Evolutionary conservation across 2,329 filamentous ascomycete genomes (phyloP), one percentile per base, ranked within the genome.

Genomic region (Cladophialophora chaetospira): DNA sequence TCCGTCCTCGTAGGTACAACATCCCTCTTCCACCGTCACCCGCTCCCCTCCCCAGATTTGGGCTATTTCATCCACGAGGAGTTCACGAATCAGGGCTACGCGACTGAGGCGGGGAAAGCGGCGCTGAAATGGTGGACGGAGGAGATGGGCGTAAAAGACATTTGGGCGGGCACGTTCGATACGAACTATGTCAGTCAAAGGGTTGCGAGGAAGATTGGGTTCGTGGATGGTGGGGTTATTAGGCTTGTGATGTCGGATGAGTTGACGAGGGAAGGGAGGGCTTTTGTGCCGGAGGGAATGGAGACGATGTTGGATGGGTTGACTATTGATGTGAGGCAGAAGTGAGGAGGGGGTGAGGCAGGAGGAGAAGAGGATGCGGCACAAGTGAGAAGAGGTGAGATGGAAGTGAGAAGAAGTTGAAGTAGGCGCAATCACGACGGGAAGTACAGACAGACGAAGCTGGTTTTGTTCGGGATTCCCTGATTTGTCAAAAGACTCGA

Each of bases 101-200:
- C 55, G 21, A 57, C 55, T 10, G 55, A 57, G 51, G 55, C 55
- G 3, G 49, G 28, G 13, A 25, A 23, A 21, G 46, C 45, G 15
- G 36, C 53, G 46, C 26, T 56, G 26, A 31, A 17, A 6, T 56
- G 46, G 45, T 56, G 53, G 53, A 44, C 45, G 17, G 38, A 50
- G 2, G 45, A 33, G 19, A 43, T 56, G 53, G n/a, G 38, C 10
- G 38, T 56, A 5, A 11, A 5, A 3, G 25, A 50, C 8, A 56
- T 56, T n/a, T 56, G 53, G 53, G 36, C 40, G 2, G 53, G 35
- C 26, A 29, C 28, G 8, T 44, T 56, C 17, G 45, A 44, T 5
- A 50, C 36, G 10, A 56, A 56, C 31, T 3, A 29, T 15, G 35
- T n/a, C 6, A 56, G 53, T 17, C 45, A 50, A 13, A 13, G 45